A percentile compares a stretch with the other conserved stretches of the same genome.
Evolutionary conservation across 371 early-diverging fungal genomes (phyloP).

Genomic region (Fennellomyces sp.): DNA sequence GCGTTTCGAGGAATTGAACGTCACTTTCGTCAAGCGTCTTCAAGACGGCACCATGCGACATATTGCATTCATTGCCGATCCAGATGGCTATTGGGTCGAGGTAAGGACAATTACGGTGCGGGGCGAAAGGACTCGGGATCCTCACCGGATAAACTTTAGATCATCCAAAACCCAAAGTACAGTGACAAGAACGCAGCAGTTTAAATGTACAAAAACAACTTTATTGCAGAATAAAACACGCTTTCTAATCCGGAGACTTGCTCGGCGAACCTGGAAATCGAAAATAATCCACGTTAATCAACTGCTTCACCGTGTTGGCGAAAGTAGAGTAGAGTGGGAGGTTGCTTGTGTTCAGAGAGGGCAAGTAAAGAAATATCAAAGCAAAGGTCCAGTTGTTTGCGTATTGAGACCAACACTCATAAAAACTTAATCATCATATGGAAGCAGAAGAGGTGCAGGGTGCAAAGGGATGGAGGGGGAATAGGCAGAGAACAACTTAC

Average conservation of each 20-base stretch:
- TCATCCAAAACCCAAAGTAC: conserved; percentile 22
- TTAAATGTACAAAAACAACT: background rate
- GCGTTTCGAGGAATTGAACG: conserved; percentile 72
- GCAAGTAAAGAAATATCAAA: background rate
- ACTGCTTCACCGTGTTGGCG: no score
- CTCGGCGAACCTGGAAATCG: no score
- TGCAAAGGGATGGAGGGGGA: background rate
- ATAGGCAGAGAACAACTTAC: background rate
- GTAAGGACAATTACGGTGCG: conserved; percentile 12
- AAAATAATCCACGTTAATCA: no score
- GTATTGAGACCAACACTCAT: background rate
- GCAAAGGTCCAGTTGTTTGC: background rate
- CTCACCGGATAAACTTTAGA: conserved; percentile 1
- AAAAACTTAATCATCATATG: conserved; percentile 2
- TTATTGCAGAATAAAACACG: background rate
- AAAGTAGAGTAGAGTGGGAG: background rate
- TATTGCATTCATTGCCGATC: conserved; percentile 88
- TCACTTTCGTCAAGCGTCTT: conserved; percentile 79
- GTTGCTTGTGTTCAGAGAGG: background rate
- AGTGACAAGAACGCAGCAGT: background rate
- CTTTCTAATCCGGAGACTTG: no score
- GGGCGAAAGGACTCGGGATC: background rate
- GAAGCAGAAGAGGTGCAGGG: background rate
- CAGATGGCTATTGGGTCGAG: conserved; percentile 89
- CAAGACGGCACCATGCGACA: conserved; percentile 81